A percentile compares a stretch with the other conserved stretches of the same genome.
Conservation (phyloP, 352 stramenopile genomes). For the Thalassiosira exigua region DNA sequence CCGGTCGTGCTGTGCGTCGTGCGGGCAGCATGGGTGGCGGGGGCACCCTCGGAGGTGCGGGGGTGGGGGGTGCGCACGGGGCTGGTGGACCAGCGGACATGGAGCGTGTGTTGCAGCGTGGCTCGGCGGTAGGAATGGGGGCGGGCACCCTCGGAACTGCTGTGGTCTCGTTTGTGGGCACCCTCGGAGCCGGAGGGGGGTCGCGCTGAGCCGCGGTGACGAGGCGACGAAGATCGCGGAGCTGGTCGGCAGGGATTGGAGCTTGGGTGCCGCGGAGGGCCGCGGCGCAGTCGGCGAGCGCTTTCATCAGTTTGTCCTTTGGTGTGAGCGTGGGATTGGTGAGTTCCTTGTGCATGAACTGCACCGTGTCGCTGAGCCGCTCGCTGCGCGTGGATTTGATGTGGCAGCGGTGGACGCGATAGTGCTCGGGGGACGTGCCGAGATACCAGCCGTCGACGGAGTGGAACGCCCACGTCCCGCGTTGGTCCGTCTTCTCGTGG, state of each 20-base stretch:
- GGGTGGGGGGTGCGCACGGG: background rate
- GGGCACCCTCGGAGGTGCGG: too few species aligned
- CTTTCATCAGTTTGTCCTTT: constrained; percentile 25
- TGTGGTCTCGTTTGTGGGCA: background rate
- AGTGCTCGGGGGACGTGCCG: constrained; percentile 52
- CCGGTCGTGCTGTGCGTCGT: background rate
- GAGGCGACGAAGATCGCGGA: constrained; percentile 5
- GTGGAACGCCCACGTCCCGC: constrained; percentile 32
- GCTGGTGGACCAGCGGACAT: background rate
- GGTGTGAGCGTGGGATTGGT: constrained; percentile 24
- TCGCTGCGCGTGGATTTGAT: constrained; percentile 35
- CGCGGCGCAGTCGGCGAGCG: too few species aligned
- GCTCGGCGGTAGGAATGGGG: too few species aligned
- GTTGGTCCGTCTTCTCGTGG: constrained; percentile 28
- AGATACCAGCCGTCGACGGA: constrained; percentile 46
- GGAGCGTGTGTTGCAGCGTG: too few species aligned
- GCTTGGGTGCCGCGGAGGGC: too few species aligned
- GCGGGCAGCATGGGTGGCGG: background rate
- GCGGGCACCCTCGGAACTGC: background rate
- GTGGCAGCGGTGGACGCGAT: constrained; percentile 49
- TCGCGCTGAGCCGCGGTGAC: background rate
- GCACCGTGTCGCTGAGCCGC: constrained; percentile 42
- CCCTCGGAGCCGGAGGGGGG: background rate
- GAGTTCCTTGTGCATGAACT: constrained; percentile 29
- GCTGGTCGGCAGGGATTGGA: too few species aligned